These are phyloP conservation scores for Scenedesmus sp. DNA, from an alignment of 163 green algal species.

Conservation along the genomic window DNA sequence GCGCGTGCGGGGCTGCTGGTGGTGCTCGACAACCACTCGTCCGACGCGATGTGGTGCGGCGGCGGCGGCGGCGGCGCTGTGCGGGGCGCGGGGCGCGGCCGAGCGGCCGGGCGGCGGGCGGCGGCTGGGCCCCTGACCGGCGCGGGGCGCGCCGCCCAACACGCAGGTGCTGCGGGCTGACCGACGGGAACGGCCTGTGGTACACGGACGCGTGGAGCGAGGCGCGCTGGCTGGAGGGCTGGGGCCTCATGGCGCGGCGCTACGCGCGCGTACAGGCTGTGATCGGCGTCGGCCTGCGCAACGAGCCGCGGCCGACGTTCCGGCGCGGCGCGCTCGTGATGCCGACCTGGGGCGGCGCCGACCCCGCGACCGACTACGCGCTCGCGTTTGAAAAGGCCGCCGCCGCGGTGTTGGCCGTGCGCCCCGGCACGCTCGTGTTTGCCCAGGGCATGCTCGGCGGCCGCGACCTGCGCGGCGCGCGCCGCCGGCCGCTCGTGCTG, in stretches of 20 bases:
- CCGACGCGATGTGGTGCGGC: conserved; percentile 46
- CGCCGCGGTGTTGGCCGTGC: conserved; percentile 8
- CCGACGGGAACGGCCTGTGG: conserved; percentile 44
- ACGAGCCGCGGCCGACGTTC: conserved; percentile 40
- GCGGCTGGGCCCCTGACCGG: too few species aligned
- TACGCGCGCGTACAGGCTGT: conserved; percentile 19
- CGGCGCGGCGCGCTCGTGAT: conserved; percentile 19
- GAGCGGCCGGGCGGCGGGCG: too few species aligned
- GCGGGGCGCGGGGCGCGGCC: too few species aligned
- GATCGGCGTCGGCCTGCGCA: conserved; percentile 33
- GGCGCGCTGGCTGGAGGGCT: conserved; percentile 32
- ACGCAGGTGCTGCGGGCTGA: neutral
- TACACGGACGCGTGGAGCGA: conserved; percentile 36
- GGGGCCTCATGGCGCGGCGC: conserved; percentile 12
- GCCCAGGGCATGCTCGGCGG: conserved; percentile 28
- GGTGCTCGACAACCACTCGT: conserved; percentile 47
- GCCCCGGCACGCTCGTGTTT: conserved; percentile 17
- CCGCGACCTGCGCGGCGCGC: conserved; percentile 9
- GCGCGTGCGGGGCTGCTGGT: conserved; percentile 17
- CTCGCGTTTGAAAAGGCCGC: conserved; percentile 40
- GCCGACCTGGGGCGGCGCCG: conserved; percentile 26
- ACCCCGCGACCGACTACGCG: neutral
- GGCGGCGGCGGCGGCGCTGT: neutral
- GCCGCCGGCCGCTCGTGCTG: conserved; percentile 27
- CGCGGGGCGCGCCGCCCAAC: too few species aligned